Percentiles rank a stretch among this genome's conserved stretches.
These are phyloP conservation scores for Paracoccidioides lutzii DNA, from an alignment of 2,329 filamentous ascomycete genomes.

Conservation along the genomic window DNA sequence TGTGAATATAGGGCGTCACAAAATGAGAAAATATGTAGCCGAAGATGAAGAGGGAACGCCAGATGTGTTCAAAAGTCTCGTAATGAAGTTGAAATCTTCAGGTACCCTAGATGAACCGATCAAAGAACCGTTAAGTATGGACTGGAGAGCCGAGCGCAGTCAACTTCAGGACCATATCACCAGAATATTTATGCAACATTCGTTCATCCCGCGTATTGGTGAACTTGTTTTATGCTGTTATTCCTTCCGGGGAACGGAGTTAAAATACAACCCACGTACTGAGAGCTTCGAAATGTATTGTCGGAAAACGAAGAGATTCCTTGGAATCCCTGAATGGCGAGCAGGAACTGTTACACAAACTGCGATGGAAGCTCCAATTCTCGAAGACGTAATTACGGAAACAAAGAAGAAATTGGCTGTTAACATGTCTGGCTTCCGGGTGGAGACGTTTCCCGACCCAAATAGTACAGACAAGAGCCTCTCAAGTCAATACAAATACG, in stretches of 20 bases:
- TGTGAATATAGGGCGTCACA: slow-evolving; percentile 3
- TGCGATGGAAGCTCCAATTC: slow-evolving; percentile 31
- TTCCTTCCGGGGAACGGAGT: slow-evolving; percentile 22
- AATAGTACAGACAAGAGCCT: slow-evolving; percentile 38
- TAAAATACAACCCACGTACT: slow-evolving; percentile 23
- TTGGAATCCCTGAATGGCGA: slow-evolving; percentile 39
- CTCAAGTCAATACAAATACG: slow-evolving; percentile 43
- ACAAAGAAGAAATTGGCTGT: slow-evolving; percentile 30
- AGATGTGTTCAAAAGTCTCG: slow-evolving; percentile 39
- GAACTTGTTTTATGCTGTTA: slow-evolving; percentile 44
- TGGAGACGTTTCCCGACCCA: slow-evolving; percentile 44
- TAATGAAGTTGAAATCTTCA: slow-evolving; percentile 36
- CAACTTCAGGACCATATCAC: slow-evolving; percentile 31
- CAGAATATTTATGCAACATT: slow-evolving; percentile 31
- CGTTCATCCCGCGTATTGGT: slow-evolving; percentile 42
- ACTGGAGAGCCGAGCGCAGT: slow-evolving; percentile 42
- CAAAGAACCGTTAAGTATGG: slow-evolving; percentile 39
- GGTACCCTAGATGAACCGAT: slow-evolving; percentile 34
- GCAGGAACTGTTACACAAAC: slow-evolving; percentile 44
- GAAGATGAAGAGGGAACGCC: slow-evolving; percentile 41
- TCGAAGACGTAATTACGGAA: slow-evolving; percentile 36
- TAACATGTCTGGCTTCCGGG: slow-evolving; percentile 42
- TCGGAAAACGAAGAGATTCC: slow-evolving; percentile 19
- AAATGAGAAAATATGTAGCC: slow-evolving; percentile 7
- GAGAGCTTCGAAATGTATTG: slow-evolving; percentile 24